These are phyloP conservation scores for Calocera cornea DNA, from an alignment of 768 basidiomycete genomes.

Conservation along the genomic window DNA sequence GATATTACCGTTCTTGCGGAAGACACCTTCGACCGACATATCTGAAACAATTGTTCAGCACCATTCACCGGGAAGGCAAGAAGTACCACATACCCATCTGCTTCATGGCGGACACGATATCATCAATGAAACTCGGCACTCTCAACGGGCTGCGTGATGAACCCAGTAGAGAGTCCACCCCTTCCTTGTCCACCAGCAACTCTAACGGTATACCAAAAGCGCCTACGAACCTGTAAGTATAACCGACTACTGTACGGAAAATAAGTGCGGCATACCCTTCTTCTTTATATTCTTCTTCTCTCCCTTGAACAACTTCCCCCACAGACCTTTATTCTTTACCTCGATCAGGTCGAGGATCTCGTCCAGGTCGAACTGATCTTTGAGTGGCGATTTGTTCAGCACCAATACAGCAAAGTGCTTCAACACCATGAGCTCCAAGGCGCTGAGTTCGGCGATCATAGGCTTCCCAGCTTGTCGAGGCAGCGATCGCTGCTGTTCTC, in stretches of 20 bases:
- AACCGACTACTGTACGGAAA: neutral
- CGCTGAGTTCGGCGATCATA: constrained; percentile 68
- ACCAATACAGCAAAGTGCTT: constrained; percentile 81
- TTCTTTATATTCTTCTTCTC: constrained; percentile 68
- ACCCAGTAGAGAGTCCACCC: constrained; percentile 87
- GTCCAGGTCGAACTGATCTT: constrained; percentile 76
- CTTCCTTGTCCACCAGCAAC: constrained; percentile 81
- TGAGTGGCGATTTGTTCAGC: constrained; percentile 62
- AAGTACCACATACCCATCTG: constrained; percentile 76
- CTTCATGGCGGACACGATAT: constrained; percentile 94
- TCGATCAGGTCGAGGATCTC: constrained; percentile 90
- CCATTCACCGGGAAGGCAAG: constrained; percentile 1
- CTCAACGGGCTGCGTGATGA: constrained; percentile 71
- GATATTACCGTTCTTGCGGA: constrained; percentile 97
- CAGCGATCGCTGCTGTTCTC: constrained; percentile 73
- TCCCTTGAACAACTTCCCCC: constrained; percentile 89
- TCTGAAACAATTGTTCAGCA: constrained; percentile 35
- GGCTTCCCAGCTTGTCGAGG: constrained; percentile 66
- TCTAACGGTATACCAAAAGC: constrained; percentile 91
- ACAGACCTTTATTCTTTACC: constrained; percentile 83
- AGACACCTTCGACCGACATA: constrained; percentile 98
- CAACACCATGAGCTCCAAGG: constrained; percentile 77
- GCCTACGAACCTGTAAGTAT: constrained; percentile 33
- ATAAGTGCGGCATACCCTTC: constrained; percentile 38
- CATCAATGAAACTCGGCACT: constrained; percentile 95